Evolutionary conservation across 2,329 filamentous ascomycete genomes (phyloP), one percentile per base, ranked within the genome.

Genomic region (Calonectria naviculata): DNA sequence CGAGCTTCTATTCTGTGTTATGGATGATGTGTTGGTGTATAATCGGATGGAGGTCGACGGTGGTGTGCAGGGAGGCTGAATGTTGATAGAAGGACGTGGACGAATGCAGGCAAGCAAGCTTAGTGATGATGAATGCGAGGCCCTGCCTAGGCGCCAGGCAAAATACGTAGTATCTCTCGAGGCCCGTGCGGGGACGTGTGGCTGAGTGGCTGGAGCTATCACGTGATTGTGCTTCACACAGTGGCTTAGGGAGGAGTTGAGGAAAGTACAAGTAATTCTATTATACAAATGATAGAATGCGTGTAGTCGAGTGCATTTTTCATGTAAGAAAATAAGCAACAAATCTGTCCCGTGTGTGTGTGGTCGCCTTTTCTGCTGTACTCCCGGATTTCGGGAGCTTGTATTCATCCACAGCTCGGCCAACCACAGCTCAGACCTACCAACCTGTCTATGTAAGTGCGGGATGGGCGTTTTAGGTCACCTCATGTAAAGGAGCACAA

Each of bases 141-240:
- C 75, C 75, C 73, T 78, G 74, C 72, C 70, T 79, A 86, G 85
- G 85, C 85, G 82, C 80, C 85, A 85, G 84, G 78, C 80, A 82
- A 82, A 41, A 61, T 58, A 85, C 84, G 84, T 84, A 85, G 85
- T 84, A 84, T 79, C 83, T 80, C 73, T 56, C 41, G 68, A 67
- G 10, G 71, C 82, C 83, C 82, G 82, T 82, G 80, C 2, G n/a
- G 13, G 28, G 3, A 34, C 10, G 21, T n/a, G 0, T 7, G 0
- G 1, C 52, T 58, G 31, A 58, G 52, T 58, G 52, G 52, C 52
- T 58, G 31, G 34, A 38, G 52, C 13, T 38, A 36, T 34, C 77
- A 79, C 77, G 77, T 79, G 77, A 61, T 13, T 10, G 2, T 17
- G 15, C 12, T 49, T n/a, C 3, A 1, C 6, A 12, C 10, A 7